phyloP scores from a whole-genome alignment of 2,329 filamentous ascomycete genomes.

The Gaeumannomyces tritici region DNA sequence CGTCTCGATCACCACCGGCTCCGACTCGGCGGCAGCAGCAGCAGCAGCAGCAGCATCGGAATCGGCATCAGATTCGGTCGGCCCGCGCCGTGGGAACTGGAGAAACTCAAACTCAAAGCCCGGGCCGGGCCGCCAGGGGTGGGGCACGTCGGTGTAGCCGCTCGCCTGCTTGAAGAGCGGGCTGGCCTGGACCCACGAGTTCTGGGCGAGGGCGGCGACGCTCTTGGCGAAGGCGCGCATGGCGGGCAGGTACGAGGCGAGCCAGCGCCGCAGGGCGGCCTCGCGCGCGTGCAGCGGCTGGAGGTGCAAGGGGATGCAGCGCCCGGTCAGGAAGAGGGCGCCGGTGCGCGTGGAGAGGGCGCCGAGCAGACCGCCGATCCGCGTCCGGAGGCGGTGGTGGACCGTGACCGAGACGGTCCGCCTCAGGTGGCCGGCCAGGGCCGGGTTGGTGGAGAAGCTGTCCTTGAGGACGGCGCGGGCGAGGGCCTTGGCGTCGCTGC shows the following conservation, averaged over 20 bases:
- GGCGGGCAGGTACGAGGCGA: conserved; percentile 41
- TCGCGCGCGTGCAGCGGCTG: conserved; percentile 53
- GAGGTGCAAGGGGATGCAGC: conserved; percentile 48
- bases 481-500: conserved; percentile 27
- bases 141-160: conserved; percentile 47
- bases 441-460: conserved; percentile 38
- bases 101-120: conserved; percentile 51
- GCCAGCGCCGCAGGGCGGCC: conserved; percentile 53
- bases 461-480: conserved; percentile 44
- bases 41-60: too few species aligned
- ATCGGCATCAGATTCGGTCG: too few species aligned
- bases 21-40: too few species aligned
- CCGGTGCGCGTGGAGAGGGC: conserved; percentile 44
- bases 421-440: conserved; percentile 40
- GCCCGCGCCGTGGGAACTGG: conserved; percentile 34
- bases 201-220: conserved; percentile 43
- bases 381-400: conserved; percentile 20
- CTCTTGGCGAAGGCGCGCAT: conserved; percentile 47
- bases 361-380: conserved; percentile 28
- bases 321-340: conserved; percentile 58
- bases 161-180: conserved; percentile 43
- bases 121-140: conserved; percentile 37
- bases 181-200: conserved; percentile 45
- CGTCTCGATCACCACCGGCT: conserved; percentile 55
- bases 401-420: conserved; percentile 26